Evolutionary conservation across 2,329 filamentous ascomycete species (phyloP).

Genomic region (Sporothrix curviconia): DNA sequence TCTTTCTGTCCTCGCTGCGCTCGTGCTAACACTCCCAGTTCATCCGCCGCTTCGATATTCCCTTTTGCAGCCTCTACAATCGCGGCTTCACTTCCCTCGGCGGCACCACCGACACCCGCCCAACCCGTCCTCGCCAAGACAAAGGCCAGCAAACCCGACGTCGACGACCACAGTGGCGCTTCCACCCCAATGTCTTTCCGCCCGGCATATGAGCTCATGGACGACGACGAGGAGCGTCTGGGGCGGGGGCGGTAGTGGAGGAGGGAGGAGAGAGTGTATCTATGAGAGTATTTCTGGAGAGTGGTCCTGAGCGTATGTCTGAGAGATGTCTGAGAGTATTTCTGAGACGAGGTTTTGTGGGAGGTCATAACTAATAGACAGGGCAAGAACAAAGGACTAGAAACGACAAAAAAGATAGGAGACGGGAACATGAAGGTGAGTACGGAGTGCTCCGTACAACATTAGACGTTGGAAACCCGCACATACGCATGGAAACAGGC

Average conservation of each 20-base stretch:
- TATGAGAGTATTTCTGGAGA: too few species aligned
- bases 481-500: too few species aligned
- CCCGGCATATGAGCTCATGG: conserved; percentile 68
- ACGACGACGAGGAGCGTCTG: conserved; percentile 71
- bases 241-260: conserved; percentile 54
- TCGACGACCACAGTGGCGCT: background rate
- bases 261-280: background rate
- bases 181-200: conserved; percentile 40
- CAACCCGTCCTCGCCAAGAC: conserved; percentile 57
- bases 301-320: too few species aligned
- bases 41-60: conserved; percentile 68
- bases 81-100: conserved; percentile 63
- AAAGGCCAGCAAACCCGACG: conserved; percentile 19
- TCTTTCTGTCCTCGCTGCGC: background rate
- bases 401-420: too few species aligned
- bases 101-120: conserved; percentile 79
- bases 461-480: too few species aligned
- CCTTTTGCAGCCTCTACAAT: conserved; percentile 85
- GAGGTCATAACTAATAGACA: too few species aligned
- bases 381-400: too few species aligned
- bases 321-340: too few species aligned
- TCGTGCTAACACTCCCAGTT: conserved; percentile 47
- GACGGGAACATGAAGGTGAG: too few species aligned
- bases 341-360: too few species aligned
- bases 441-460: too few species aligned